Evolutionary conservation across 2,329 filamentous ascomycete genomes (phyloP).

Genomic region (Teratosphaeria destructans): DNA sequence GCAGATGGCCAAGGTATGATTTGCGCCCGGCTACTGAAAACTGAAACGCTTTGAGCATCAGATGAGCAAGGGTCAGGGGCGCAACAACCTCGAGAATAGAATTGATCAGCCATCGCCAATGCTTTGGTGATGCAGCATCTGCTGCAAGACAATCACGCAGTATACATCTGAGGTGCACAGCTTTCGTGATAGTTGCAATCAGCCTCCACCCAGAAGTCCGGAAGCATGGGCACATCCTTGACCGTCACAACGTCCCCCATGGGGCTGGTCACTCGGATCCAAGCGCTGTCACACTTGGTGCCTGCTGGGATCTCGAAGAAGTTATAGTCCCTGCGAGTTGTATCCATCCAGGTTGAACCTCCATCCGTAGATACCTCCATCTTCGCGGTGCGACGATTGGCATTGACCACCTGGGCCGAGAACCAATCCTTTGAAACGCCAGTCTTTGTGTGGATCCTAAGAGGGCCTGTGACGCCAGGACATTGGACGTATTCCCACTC

Average conservation of each 20-base stretch:
- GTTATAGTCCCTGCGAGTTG: constrained; percentile 38
- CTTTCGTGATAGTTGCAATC: constrained; percentile 12
- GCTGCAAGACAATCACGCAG: too few relatives aligned
- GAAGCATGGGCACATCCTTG: constrained; percentile 10
- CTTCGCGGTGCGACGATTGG: constrained; percentile 39
- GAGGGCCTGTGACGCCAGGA: constrained; percentile 36
- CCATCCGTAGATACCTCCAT: constrained; percentile 53
- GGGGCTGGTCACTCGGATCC: constrained; percentile 10
- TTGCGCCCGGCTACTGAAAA: neutral
- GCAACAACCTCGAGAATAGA: too few relatives aligned
- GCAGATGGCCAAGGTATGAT: neutral
- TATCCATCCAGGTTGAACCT: constrained; percentile 48
- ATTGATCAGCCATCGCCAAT: too few relatives aligned
- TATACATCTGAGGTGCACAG: neutral
- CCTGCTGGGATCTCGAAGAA: constrained; percentile 14
- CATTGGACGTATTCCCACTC: constrained; percentile 43
- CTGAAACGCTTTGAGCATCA: too few relatives aligned
- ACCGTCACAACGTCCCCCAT: constrained; percentile 10
- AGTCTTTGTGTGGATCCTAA: constrained; percentile 44
- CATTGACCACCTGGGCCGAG: constrained; percentile 55
- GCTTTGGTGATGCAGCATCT: too few relatives aligned
- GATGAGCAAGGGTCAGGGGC: too few relatives aligned
- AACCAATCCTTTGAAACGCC: constrained; percentile 46
- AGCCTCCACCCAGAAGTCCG: constrained; percentile 10
- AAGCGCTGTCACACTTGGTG: constrained; percentile 8